A percentile compares a stretch with the other conserved stretches of the same genome.
Evolutionary conservation across 176 grass and related monocot genomes (phyloP).

Genomic region (Carex pumila): DNA sequence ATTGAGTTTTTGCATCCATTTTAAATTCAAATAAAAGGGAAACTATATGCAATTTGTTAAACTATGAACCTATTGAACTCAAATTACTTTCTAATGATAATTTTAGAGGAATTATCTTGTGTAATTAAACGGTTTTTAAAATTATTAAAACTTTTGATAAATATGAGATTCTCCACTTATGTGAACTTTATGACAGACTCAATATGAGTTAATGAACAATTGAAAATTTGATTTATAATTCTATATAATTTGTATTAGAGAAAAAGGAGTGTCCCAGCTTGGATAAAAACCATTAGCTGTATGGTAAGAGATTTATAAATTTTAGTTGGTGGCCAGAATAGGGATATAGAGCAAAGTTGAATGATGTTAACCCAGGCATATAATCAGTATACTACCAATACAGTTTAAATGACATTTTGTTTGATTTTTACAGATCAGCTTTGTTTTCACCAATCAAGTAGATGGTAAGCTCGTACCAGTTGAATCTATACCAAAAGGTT

Average conservation of each 20-base stretch:
- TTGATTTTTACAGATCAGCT: constrained; percentile 68
- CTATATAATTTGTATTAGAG: background rate
- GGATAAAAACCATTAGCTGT: background rate
- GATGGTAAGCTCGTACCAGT: constrained; percentile 92
- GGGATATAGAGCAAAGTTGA: background rate
- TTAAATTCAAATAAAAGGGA: background rate
- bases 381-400: background rate
- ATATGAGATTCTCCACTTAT: background rate
- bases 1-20: background rate
- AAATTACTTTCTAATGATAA: background rate
- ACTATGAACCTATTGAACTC: background rate
- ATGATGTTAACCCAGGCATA: background rate
- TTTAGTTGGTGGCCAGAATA: background rate
- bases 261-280: background rate
- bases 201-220: background rate
- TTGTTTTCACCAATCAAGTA: constrained; percentile 98
- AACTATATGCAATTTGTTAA: background rate
- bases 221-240: background rate
- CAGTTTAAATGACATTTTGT: background rate
- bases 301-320: background rate
- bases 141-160: background rate
- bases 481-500: constrained; percentile 49
- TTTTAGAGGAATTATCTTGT: background rate
- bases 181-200: background rate
- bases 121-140: background rate